Conservation (phyloP, 192 early-diverging fungal genomes). For the Coemansia javaensis region DNA sequence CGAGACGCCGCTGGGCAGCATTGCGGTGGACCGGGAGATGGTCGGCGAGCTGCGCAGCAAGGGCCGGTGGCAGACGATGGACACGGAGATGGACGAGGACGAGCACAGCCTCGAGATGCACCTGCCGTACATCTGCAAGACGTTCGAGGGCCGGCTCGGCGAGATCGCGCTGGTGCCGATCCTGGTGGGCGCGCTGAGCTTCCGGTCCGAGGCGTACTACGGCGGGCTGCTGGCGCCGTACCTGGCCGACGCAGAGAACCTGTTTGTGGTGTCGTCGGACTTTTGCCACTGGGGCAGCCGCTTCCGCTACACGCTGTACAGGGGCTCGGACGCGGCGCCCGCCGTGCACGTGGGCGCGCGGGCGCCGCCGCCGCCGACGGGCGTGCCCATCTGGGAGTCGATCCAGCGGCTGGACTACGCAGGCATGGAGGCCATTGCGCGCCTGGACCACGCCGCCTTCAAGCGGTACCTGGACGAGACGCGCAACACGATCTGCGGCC, state of each 20-base stretch:
- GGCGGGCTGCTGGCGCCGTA: slow-evolving; percentile 73
- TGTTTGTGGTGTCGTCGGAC: slow-evolving; percentile 95
- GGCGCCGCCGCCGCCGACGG: neutral
- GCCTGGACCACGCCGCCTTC: slow-evolving; percentile 58
- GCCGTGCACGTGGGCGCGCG: slow-evolving; percentile 3
- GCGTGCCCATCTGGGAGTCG: slow-evolving; percentile 65
- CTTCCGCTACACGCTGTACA: slow-evolving; percentile 76
- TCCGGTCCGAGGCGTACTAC: slow-evolving; percentile 59
- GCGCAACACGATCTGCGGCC: slow-evolving; percentile 91
- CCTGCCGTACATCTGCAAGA: slow-evolving; percentile 81
- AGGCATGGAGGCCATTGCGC: slow-evolving; percentile 77
- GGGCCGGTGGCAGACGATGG: slow-evolving; percentile 62
- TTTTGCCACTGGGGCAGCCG: slow-evolving; percentile 97
- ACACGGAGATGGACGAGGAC: slow-evolving; percentile 67
- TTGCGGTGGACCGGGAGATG: slow-evolving; percentile 59
- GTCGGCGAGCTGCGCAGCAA: slow-evolving; percentile 61
- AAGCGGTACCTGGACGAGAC: slow-evolving; percentile 67
- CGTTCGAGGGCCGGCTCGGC: slow-evolving; percentile 61
- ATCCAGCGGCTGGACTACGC: slow-evolving; percentile 75
- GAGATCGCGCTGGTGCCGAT: slow-evolving; percentile 80
- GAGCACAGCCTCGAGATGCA: slow-evolving; percentile 99
- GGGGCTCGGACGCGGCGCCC: slow-evolving; percentile 8
- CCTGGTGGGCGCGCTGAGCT: slow-evolving; percentile 71
- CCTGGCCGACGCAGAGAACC: slow-evolving; percentile 59
- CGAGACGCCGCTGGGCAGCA: slow-evolving; percentile 84